These are phyloP conservation scores for Hippophae gyantsensis DNA, from an alignment of 306 rosid genomes.

Conservation along the genomic window DNA sequence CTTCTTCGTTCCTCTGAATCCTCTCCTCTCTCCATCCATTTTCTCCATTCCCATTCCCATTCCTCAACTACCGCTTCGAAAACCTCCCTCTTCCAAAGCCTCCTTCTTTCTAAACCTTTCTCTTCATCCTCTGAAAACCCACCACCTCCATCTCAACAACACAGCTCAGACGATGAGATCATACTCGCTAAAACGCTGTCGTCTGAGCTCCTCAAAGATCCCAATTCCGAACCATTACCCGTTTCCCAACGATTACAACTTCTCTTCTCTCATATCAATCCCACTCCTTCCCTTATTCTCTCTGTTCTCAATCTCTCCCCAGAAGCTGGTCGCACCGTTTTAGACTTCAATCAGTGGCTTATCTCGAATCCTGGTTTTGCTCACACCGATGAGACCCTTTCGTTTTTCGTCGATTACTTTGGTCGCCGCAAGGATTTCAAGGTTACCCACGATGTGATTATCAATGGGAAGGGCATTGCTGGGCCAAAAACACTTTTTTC, in stretches of 20 bases:
- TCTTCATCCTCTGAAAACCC: constrained; percentile 26
- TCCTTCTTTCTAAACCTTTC: constrained; percentile 27
- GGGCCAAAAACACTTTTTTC: constrained; percentile 49
- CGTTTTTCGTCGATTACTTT: constrained; percentile 53
- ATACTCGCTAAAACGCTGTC: constrained; percentile 33
- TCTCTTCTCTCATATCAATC: constrained; percentile 55
- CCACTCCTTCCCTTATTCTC: constrained; percentile 37
- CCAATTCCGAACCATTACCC: constrained; percentile 35
- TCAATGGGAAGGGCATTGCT: constrained; percentile 12
- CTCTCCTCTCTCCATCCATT: constrained; percentile 7
- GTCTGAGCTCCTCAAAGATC: constrained; percentile 43
- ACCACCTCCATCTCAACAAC: background rate
- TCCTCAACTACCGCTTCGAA: background rate
- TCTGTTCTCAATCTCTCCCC: constrained; percentile 44
- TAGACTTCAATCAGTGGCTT: constrained; percentile 62
- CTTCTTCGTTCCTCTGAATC: constrained; percentile 5
- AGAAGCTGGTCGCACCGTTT: constrained; percentile 49
- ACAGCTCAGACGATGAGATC: constrained; percentile 37
- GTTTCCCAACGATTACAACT: constrained; percentile 51
- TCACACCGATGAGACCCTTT: constrained; percentile 52
- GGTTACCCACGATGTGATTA: constrained; percentile 45
- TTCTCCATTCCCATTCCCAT: constrained; percentile 13
- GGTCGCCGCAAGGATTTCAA: constrained; percentile 79
- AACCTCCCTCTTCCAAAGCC: constrained; percentile 13
- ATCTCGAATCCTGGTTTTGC: constrained; percentile 37